A percentile compares a stretch with the other conserved stretches of the same genome.
Conservation (phyloP, 306 rosid genomes). For the Medicago ruthenica region DNA sequence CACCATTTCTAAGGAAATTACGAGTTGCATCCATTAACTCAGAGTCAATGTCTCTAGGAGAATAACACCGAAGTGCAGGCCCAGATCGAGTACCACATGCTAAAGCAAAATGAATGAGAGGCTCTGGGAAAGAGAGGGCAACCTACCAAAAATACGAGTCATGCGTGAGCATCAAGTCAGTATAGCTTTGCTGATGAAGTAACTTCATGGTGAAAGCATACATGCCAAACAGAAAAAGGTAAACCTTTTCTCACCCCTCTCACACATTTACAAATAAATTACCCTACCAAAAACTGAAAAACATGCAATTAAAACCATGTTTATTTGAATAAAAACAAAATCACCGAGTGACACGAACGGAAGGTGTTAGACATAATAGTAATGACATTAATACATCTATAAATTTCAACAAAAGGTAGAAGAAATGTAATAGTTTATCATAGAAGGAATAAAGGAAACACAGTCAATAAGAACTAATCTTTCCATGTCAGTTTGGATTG, state of each 20-base stretch:
- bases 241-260: neutral
- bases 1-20: constrained; percentile 69
- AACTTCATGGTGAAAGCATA: neutral
- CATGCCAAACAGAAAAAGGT: neutral
- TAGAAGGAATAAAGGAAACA: too few species aligned
- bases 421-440: too few species aligned
- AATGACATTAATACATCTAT: too few species aligned
- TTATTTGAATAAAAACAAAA: too few species aligned
- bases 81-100: constrained; percentile 82
- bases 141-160: constrained; percentile 51
- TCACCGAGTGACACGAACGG: too few species aligned
- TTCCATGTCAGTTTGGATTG: too few species aligned
- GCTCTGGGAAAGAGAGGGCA: constrained; percentile 85
- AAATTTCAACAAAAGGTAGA: too few species aligned
- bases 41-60: constrained; percentile 72
- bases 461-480: too few species aligned
- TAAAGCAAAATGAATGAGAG: constrained; percentile 84
- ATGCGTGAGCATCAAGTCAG: constrained; percentile 14
- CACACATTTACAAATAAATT: neutral
- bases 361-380: too few species aligned
- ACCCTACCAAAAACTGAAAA: neutral
- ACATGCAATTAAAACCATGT: too few species aligned
- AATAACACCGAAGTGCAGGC: constrained; percentile 79
- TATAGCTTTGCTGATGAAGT: neutral
- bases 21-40: constrained; percentile 75